phyloP scores from a whole-genome alignment of 2,329 filamentous ascomycete species.

The Pseudocercospora ulei region DNA sequence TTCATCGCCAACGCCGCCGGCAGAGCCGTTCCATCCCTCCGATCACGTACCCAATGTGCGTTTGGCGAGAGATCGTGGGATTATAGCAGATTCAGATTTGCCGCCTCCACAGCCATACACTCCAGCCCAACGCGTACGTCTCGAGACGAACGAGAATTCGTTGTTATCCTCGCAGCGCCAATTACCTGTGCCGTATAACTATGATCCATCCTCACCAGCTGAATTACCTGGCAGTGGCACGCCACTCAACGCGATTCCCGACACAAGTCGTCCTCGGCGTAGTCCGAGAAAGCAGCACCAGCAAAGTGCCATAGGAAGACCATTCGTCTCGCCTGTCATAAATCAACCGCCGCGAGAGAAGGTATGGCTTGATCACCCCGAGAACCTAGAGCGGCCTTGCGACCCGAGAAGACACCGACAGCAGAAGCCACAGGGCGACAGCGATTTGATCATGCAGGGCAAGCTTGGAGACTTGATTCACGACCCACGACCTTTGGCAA shows the following conservation, averaged over 20 bases:
- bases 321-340: slow-evolving; percentile 29
- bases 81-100: slow-evolving; percentile 15
- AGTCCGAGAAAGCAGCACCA: slow-evolving; percentile 19
- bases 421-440: slow-evolving; percentile 9
- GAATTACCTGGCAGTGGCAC: slow-evolving; percentile 21
- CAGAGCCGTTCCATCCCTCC: slow-evolving; percentile 20
- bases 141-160: slow-evolving; percentile 1
- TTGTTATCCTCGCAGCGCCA: background rate
- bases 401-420: slow-evolving; percentile 8
- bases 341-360: slow-evolving; percentile 21
- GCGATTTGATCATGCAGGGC: slow-evolving; percentile 23
- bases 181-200: slow-evolving; percentile 12
- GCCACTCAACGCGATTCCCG: slow-evolving; percentile 25
- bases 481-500: slow-evolving; percentile 21
- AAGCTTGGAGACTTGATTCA: slow-evolving; percentile 26
- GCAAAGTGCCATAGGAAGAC: slow-evolving; percentile 24
- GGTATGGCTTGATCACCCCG: slow-evolving; percentile 31
- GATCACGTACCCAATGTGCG: slow-evolving; percentile 23
- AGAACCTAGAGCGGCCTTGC: slow-evolving; percentile 15
- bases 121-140: slow-evolving; percentile 1
- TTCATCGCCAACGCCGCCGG: slow-evolving; percentile 28
- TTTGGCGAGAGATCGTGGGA: slow-evolving; percentile 20
- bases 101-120: slow-evolving; percentile 18
- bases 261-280: slow-evolving; percentile 17
- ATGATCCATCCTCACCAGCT: slow-evolving; percentile 9